Evolutionary conservation across 805 yeast species (phyloP), one percentile per base, ranked within the genome.

Genomic region (Wickerhamomyces canadensis): DNA sequence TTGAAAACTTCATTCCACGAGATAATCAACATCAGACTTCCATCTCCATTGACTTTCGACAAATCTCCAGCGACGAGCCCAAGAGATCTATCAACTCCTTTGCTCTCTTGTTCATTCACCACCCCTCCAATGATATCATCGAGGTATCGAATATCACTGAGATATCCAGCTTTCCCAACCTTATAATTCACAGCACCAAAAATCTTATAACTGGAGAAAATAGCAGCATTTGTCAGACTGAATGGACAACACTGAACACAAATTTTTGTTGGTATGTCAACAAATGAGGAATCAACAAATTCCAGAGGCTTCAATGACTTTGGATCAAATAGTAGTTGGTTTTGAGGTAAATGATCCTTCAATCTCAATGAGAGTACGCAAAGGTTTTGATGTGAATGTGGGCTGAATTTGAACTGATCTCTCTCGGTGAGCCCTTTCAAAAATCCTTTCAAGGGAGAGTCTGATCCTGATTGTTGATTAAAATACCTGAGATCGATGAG

Each of bases 81-180:
- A 18, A 53, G 8, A 4, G 58, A 51, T 7, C n/a, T 13, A 14
- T 14, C 16, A 6, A 21, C 25, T 2, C 13, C 13, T 3, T 27
- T 25, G 5, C 26, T 13, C 2, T 23, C 19, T 1, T 36, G 50
- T 2, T 43, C 19, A 6, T 31, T 44, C 1, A 48, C 59, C 18
- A 47, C 16, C 9, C 58, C 54, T 4, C 59, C 59, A 14, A 52
- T 51, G 4, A 44, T 42, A 35, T 55, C 52, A 33, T 55, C 59
- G 27, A 55, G 28, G 28, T 55, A 55, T 30, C 41, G 52, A 14
- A 42, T 33, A 26, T 55, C 59, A 22, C 51, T 52, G 6, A 55
- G 39, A 31, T 30, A 53, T 2, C 50, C 54, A 4, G 35, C 43
- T 6, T 35, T 24, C 13, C 28, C 23, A 9, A 54, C 41, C 11